Conservation (phyloP, 257 asterid genomes). For the Sherardia arvensis region DNA sequence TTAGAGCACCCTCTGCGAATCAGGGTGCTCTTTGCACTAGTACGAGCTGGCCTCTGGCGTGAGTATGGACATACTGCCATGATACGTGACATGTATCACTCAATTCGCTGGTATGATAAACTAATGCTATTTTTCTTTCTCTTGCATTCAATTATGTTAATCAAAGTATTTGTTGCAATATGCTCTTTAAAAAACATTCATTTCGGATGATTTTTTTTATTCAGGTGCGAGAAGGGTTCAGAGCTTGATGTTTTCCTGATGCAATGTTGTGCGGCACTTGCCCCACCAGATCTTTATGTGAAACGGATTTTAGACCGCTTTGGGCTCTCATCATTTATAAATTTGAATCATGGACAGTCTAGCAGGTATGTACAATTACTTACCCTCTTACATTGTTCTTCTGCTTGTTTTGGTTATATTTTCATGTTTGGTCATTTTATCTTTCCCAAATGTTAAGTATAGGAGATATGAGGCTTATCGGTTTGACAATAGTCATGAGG, state of each 20-base stretch:
- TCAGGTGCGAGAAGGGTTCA: slow-evolving; percentile 87
- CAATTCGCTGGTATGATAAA: slow-evolving; percentile 69
- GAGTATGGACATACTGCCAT: slow-evolving; percentile 76
- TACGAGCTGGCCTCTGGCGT: slow-evolving; percentile 97
- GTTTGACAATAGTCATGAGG: no score
- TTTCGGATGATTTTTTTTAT: slow-evolving; percentile 3
- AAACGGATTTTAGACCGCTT: slow-evolving; percentile 79
- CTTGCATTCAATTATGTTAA: slow-evolving; percentile 7
- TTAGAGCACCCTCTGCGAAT: slow-evolving; percentile 95
- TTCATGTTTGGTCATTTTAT: no score
- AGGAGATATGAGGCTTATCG: no score
- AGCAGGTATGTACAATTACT: slow-evolving; percentile 70
- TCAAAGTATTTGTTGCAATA: background rate
- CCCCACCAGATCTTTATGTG: slow-evolving; percentile 80
- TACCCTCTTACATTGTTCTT: background rate
- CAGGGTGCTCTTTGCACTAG: slow-evolving; percentile 92
- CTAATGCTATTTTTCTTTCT: slow-evolving; percentile 8
- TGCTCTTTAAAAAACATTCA: background rate
- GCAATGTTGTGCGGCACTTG: slow-evolving; percentile 95
- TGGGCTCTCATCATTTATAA: slow-evolving; percentile 68
- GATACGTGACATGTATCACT: slow-evolving; percentile 82
- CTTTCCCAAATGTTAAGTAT: no score
- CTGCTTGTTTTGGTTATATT: background rate
- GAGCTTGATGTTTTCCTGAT: slow-evolving; percentile 93
- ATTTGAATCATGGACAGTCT: slow-evolving; percentile 60